Conservation (phyloP, 257 asterid species). For the Vinca minor region DNA sequence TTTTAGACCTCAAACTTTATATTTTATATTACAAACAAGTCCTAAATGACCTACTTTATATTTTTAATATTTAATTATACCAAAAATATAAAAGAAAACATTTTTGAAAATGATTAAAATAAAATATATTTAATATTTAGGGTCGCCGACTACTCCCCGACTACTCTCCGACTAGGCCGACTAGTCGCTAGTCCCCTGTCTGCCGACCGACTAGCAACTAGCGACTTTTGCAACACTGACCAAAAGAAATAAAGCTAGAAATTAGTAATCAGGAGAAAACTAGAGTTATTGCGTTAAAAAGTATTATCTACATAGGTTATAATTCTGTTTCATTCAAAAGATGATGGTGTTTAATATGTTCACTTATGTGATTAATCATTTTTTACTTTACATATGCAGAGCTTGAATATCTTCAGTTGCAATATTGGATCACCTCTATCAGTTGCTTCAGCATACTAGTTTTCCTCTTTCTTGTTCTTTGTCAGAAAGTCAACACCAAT, state of each 20-base stretch:
- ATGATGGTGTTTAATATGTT: background rate
- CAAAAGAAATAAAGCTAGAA: background rate
- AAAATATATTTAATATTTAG: too few relatives aligned
- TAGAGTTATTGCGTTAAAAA: background rate
- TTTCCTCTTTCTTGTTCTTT: conserved; percentile 40
- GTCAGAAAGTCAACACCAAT: conserved; percentile 23
- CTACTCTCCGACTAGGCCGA: too few relatives aligned
- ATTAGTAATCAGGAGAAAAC: background rate
- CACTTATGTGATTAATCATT: background rate
- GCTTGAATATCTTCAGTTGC: conserved; percentile 63
- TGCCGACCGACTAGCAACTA: too few relatives aligned
- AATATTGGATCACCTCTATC: conserved; percentile 67
- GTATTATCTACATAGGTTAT: background rate
- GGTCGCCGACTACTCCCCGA: too few relatives aligned
- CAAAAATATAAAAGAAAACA: too few relatives aligned
- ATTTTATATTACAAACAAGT: too few relatives aligned
- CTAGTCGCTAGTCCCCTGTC: too few relatives aligned
- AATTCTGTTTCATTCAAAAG: background rate
- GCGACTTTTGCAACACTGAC: too few relatives aligned
- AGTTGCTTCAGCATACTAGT: conserved; percentile 58
- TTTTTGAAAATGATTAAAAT: too few relatives aligned
- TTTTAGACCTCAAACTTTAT: too few relatives aligned
- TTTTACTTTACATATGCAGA: conserved; percentile 36
- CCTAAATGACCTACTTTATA: too few relatives aligned
- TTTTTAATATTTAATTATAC: too few relatives aligned